Evolutionary conservation across 345 rosid genomes (phyloP).

Genomic region (Passiflora organensis): DNA sequence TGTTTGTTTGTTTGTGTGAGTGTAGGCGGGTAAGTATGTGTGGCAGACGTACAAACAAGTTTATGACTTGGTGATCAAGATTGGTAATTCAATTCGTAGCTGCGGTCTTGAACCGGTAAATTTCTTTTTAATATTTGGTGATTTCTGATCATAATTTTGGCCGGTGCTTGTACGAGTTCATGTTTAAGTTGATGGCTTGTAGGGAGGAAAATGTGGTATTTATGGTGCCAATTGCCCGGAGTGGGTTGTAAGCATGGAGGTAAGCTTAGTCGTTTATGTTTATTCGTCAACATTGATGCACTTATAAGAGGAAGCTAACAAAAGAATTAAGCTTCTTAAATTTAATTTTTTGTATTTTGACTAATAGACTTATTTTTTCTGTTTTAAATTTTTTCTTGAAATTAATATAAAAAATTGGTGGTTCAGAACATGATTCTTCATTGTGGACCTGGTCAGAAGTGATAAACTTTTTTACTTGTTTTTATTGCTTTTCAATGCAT

Average conservation of each 20-base stretch:
- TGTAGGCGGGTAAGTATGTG: conserved; percentile 74
- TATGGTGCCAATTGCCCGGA: conserved; percentile 84
- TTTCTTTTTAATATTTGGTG: not conserved
- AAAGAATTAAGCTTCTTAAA: too few relatives aligned
- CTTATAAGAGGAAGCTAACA: too few relatives aligned
- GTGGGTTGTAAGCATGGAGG: conserved; percentile 99
- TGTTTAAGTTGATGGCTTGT: conserved; percentile 19
- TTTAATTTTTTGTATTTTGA: too few relatives aligned
- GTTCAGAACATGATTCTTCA: not conserved
- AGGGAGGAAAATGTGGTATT: conserved; percentile 89
- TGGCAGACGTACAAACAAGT: conserved; percentile 89
- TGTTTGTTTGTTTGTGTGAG: too few relatives aligned
- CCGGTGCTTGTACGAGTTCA: not conserved
- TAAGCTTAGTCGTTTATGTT: conserved; percentile 14
- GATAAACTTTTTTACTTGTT: not conserved
- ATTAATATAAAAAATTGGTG: not conserved
- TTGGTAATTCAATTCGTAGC: conserved; percentile 76
- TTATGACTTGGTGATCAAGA: conserved; percentile 64
- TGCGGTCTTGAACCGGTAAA: conserved; percentile 79
- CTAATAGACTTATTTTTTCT: too few relatives aligned
- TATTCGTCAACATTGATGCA: too few relatives aligned
- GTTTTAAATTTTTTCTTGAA: too few relatives aligned
- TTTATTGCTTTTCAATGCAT: not conserved
- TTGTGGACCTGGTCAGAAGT: not conserved
- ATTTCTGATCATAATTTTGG: not conserved